Evolutionary conservation across 129 eudicot species (phyloP).

Genomic region (Lactuca saligna): DNA sequence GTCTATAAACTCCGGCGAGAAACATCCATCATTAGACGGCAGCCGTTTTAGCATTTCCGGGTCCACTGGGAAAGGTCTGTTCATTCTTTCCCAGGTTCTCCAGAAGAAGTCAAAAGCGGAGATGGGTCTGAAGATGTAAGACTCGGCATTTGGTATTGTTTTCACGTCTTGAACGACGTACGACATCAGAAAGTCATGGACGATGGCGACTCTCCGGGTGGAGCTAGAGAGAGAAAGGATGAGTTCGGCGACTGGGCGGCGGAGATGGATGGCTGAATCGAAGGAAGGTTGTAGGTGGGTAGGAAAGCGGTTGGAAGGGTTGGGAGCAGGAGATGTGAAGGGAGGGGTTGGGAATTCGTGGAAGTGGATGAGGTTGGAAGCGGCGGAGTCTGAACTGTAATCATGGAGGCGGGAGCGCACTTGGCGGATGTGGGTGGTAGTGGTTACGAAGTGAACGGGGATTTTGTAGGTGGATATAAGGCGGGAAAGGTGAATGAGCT

Average conservation of each 20-base stretch:
- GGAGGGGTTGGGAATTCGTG: conserved; percentile 51
- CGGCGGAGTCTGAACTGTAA: conserved; percentile 5
- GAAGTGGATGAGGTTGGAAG: conserved; percentile 43
- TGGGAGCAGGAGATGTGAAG: conserved; percentile 42
- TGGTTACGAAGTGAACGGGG: conserved; percentile 55
- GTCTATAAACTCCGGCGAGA: conserved; percentile 21
- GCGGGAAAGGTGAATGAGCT: conserved; percentile 66
- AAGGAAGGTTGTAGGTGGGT: conserved; percentile 33
- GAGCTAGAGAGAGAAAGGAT: conserved; percentile 27
- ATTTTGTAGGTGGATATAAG: conserved; percentile 59
- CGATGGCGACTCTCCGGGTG: conserved; percentile 22
- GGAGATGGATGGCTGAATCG: conserved; percentile 28
- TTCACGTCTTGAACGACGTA: conserved; percentile 45
- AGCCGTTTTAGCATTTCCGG: background rate
- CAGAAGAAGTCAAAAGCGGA: background rate
- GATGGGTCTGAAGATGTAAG: conserved; percentile 16
- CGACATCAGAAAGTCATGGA: conserved; percentile 45
- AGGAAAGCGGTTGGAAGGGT: conserved; percentile 44
- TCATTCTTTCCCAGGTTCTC: background rate
- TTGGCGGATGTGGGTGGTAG: conserved; percentile 63
- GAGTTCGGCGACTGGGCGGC: conserved; percentile 30
- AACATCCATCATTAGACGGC: conserved; percentile 17
- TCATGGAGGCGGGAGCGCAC: conserved; percentile 49
- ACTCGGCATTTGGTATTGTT: conserved; percentile 42
- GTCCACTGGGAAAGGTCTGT: conserved; percentile 26